Conservation (phyloP, 1,284 basidiomycete species). For the Rhodotorula sp. region DNA sequence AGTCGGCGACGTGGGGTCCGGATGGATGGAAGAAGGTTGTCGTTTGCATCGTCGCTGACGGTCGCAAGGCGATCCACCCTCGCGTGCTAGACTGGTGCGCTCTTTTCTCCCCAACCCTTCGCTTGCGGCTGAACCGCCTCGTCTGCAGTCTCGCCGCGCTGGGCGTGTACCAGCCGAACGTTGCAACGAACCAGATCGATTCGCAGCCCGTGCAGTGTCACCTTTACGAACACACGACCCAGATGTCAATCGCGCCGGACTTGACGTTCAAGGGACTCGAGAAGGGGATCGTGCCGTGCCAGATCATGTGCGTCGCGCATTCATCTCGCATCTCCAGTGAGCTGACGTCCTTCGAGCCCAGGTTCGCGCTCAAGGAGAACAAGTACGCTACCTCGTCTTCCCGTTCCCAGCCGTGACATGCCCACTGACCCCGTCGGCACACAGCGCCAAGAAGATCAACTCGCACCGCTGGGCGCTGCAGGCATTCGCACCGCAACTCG, state of each 20-base stretch:
- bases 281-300: slow-evolving; percentile 85
- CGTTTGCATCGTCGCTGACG: slow-evolving; percentile 93
- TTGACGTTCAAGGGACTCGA: slow-evolving; percentile 93
- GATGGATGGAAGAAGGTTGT: slow-evolving; percentile 99
- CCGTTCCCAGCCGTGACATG: rapidly evolving
- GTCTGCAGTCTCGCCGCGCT: slow-evolving; percentile 63
- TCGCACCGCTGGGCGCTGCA: slow-evolving; percentile 96
- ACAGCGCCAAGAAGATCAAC: slow-evolving; percentile 65
- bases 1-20: slow-evolving; percentile 91
- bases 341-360: not conserved
- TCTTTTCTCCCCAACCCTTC: not conserved
- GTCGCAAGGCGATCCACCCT: slow-evolving; percentile 86
- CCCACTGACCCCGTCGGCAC: not conserved
- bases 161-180: slow-evolving; percentile 63
- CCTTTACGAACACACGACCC: slow-evolving; percentile 92
- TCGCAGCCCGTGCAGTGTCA: slow-evolving; percentile 80
- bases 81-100: slow-evolving; percentile 83
- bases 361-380: slow-evolving; percentile 75
- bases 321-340: too few species aligned
- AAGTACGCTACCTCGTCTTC: slow-evolving; percentile 53
- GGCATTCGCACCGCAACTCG: slow-evolving; percentile 62
- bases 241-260: slow-evolving; percentile 83
- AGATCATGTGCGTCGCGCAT: slow-evolving; percentile 69
- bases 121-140: slow-evolving; percentile 37
- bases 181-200: slow-evolving; percentile 89